Evolutionary conservation across 2,329 filamentous ascomycete species (phyloP), one percentile per base, ranked within the genome.

Genomic region (Aspergillus neotritici): DNA sequence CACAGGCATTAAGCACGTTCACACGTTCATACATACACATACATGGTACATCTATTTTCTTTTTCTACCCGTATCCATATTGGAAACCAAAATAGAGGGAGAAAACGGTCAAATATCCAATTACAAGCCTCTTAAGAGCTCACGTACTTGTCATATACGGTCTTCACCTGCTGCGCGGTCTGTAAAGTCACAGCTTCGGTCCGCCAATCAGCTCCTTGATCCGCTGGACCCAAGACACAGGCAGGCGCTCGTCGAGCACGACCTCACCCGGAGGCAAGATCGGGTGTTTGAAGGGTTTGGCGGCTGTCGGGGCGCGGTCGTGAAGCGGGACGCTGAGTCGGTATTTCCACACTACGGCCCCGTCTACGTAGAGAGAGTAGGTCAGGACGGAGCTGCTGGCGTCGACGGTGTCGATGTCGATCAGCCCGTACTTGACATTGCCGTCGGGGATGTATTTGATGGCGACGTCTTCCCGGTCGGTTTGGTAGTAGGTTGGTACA

Each of bases 381-480:
- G 82, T 83, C 30, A 98, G 70, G 32, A 83, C 77, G 58, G 85
- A 90, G 41, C 56, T 62, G 6, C 56, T 55, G 6, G 55, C 74
- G 2, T 77, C 72, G 4, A 79, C 76, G 43, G 80, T 81, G 47
- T 83, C 81, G 49, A 98, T 89, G 15, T 87, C 86, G 21, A 94
- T 75, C 0, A 83, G 80, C 1, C 88, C 88, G 65, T 95, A 91
- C 64, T 97, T 97, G 49, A 83, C 89, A 58, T 88, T 90, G 1
- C 91, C 91, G 46, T 84, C 79, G 2, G 91, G 86, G 35, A 78
- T 78, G 72, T 78, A 94, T 80, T 91, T 87, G 51, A 97, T 75
- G 61, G 83, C 77, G 9, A 95, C 79, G 66, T 97, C 93, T 54
- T 90, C 82, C 1, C 83, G 76, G 53, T 94, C 88, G 1, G 77